Base-by-base conservation (phyloP, 78 protist species). In the Salpingoeca rosetta region DNA sequence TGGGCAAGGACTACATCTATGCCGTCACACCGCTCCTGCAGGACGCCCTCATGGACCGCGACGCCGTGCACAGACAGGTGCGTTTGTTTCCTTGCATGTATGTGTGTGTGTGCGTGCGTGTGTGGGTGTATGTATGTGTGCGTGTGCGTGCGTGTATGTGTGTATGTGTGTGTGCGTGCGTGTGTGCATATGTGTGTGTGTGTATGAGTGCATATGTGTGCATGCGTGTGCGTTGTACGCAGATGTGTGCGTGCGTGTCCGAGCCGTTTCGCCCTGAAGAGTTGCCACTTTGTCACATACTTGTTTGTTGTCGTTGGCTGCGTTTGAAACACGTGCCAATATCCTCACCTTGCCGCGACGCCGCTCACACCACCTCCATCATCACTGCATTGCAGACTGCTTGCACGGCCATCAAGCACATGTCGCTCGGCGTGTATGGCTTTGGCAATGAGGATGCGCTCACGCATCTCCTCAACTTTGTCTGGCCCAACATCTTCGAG, bases 401-500 rank as follows among this genome's bases (percentile, higher is more conserved):
- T 27, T 56, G 85, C 74, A 7, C 80, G 12, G 91, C 85, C 22
- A 91, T 90, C 75, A 92, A 88, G 82, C 93, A 90, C 82, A 80
- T 92, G 82, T 85, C 97, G 17, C 86, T 93, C 28, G 97, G 94
- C 31, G 95, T 92, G 24, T 45, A 31, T 3, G 98, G 99, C 11
- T 91, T 94, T 27, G 96, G 97, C 44, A 80, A 92, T 38, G 98
- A 96, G 89, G 99, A 99, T 45, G 99, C 98, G 37, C 84, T 98
- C 72, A 31, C 79, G 27, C 99, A 99, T 80, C 86, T 98, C 57
- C 92, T 99, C 83, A 99, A 99, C 88, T 91, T 79, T 72, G 95
- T 98, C 40, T 98, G 98, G 99, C 99, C 99, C 11, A 98, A 99
- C 93, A 91, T 98, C 56, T 96, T 99, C 86, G 99, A 99, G 65